Conservation (phyloP, 106 monocot genomes). For the Apostasia ramifera region DNA sequence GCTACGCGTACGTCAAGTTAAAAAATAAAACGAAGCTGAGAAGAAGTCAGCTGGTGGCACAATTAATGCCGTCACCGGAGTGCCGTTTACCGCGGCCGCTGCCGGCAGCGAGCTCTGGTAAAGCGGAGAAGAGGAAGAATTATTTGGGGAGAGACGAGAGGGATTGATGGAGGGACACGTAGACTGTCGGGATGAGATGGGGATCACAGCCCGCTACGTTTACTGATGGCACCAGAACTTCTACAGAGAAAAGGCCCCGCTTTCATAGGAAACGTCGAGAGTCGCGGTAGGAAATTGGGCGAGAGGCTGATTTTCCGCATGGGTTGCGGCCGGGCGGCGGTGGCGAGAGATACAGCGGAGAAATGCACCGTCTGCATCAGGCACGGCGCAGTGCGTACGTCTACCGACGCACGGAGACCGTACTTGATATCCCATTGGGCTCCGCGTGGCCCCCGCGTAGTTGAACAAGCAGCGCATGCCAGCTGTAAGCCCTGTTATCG, state of each 20-base stretch:
- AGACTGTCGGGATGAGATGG: slow-evolving; percentile 20
- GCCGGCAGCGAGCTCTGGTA: too few relatives aligned
- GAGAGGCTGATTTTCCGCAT: too few relatives aligned
- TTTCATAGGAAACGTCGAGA: not conserved
- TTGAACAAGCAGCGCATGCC: not conserved
- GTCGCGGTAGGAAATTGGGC: not conserved
- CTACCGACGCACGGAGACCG: not conserved
- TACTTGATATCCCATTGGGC: not conserved
- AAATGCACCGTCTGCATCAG: too few relatives aligned
- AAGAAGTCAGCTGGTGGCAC: slow-evolving; percentile 3
- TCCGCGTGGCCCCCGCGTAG: not conserved
- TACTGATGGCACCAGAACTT: too few relatives aligned
- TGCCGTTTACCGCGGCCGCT: not conserved
- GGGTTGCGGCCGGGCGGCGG: not conserved
- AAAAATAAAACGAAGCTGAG: not conserved
- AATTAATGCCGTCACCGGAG: not conserved
- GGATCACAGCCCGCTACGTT: not conserved
- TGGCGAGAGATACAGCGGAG: not conserved
- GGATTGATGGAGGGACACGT: slow-evolving; percentile 13
- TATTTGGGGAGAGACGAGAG: not conserved
- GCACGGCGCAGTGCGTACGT: not conserved
- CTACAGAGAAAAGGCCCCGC: not conserved
- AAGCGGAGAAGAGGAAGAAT: not conserved
- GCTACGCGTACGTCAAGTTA: not conserved
- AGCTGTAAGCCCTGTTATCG: slow-evolving; percentile 6